Percentiles rank a stretch among this genome's conserved stretches.
phyloP scores from a whole-genome alignment of 169 alveolate genomes.

The Plasmodium billcollinsi region DNA sequence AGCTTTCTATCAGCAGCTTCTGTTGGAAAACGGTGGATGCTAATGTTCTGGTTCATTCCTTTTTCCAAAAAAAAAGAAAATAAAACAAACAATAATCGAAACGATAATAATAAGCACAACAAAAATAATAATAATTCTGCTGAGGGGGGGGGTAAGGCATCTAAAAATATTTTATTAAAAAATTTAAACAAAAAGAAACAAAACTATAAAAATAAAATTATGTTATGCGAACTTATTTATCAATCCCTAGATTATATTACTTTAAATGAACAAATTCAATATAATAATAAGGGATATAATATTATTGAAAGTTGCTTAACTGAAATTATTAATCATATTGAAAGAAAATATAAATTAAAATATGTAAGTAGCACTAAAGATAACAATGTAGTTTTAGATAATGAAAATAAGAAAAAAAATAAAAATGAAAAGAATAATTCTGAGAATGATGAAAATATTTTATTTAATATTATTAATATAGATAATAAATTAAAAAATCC shows the following conservation, averaged over 20 bases:
- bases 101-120: no score
- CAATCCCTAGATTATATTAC: slow-evolving; percentile 56
- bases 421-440: slow-evolving; percentile 23
- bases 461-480: slow-evolving; percentile 41
- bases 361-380: slow-evolving; percentile 45
- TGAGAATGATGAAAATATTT: slow-evolving; percentile 39
- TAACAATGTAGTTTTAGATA: background rate
- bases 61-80: slow-evolving; percentile 6
- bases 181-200: slow-evolving; percentile 23
- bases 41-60: no score
- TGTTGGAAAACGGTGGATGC: no score
- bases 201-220: slow-evolving; percentile 19
- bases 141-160: background rate
- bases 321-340: slow-evolving; percentile 43
- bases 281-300: background rate
- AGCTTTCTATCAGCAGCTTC: background rate
- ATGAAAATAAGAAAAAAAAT: slow-evolving; percentile 15
- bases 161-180: slow-evolving; percentile 37
- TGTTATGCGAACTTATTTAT: slow-evolving; percentile 42
- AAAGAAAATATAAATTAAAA: slow-evolving; percentile 34
- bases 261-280: slow-evolving; percentile 26
- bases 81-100: background rate
- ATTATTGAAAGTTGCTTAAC: slow-evolving; percentile 37
- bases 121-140: background rate
- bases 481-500: slow-evolving; percentile 39